phyloP scores from a whole-genome alignment of 495 filamentous ascomycete species.

The Podospora pseudopauciseta region DNA sequence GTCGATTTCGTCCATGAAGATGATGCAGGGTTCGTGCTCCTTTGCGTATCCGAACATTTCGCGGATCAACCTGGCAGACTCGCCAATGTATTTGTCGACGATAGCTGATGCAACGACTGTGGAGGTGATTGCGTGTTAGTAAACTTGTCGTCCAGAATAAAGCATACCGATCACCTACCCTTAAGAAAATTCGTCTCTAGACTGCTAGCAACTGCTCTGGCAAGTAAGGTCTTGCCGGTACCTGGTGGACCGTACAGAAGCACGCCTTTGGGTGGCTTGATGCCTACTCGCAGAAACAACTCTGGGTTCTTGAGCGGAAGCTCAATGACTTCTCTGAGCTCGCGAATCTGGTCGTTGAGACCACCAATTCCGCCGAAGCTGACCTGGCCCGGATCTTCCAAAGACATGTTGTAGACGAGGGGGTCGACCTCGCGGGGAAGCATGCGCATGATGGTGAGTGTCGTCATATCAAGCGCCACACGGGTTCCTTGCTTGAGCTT shows the following conservation, averaged over 20 bases:
- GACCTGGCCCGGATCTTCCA: conserved; percentile 96
- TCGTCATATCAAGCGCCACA: conserved; percentile 99
- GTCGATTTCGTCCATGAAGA: conserved; percentile 99
- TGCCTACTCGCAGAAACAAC: conserved; percentile 92
- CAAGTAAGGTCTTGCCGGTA: conserved; percentile 94
- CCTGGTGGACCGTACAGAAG: conserved; percentile 96
- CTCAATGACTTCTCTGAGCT: conserved; percentile 97
- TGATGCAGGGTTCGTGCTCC: conserved; percentile 99
- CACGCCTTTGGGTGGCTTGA: conserved; percentile 98
- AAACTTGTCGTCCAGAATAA: neutral
- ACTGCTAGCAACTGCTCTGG: conserved; percentile 92
- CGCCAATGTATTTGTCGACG: conserved; percentile 99
- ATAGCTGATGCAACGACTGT: conserved; percentile 98
- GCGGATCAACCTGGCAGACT: conserved; percentile 93
- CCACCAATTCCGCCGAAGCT: conserved; percentile 99
- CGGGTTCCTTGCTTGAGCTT: conserved; percentile 98
- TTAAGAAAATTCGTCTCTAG: conserved; percentile 99
- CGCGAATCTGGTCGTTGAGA: conserved; percentile 97
- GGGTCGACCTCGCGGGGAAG: conserved; percentile 97
- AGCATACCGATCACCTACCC: conserved; percentile 50
- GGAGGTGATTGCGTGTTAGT: conserved; percentile 4
- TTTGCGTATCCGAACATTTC: conserved; percentile 99
- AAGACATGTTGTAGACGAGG: conserved; percentile 98
- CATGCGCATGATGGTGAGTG: conserved; percentile 99
- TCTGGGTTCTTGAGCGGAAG: conserved; percentile 98